These are phyloP conservation scores for Cystofilobasidium capitatum DNA, from an alignment of 768 basidiomycete species.

Conservation along the genomic window DNA sequence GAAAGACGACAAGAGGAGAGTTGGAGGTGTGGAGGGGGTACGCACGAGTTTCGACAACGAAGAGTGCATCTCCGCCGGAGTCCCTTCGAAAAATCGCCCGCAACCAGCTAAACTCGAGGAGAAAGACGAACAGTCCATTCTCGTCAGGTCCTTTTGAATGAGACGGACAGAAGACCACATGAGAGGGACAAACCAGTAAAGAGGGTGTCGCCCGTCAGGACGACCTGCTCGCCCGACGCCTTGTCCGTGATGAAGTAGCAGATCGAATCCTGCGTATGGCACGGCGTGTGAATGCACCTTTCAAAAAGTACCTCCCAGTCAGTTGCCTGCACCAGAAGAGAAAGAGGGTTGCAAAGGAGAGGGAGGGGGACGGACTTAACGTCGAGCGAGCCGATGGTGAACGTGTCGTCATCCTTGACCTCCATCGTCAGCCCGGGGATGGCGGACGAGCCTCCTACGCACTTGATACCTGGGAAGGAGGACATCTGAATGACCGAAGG, in stretches of 20 bases:
- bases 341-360: not conserved
- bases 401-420: slow-evolving; percentile 14
- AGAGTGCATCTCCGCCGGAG: slow-evolving; percentile 20
- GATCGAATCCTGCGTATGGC: slow-evolving; percentile 25
- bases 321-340: not conserved
- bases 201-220: slow-evolving; percentile 26
- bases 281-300: slow-evolving; percentile 26
- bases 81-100: slow-evolving; percentile 27
- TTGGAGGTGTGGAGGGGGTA: not conserved
- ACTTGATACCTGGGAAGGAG: not conserved
- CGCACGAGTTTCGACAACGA: slow-evolving; percentile 22
- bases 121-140: not conserved
- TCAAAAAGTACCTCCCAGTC: too few species aligned
- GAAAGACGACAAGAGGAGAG: too few species aligned
- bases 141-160: not conserved
- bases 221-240: slow-evolving; percentile 10
- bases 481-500: not conserved
- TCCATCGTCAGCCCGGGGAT: slow-evolving; percentile 17
- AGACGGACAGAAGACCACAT: not conserved
- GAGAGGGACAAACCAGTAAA: slow-evolving; percentile 11
- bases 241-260: slow-evolving; percentile 19
- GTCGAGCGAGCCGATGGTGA: slow-evolving; percentile 16
- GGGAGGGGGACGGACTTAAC: slow-evolving; percentile 4
- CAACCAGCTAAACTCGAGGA: slow-evolving; percentile 6
- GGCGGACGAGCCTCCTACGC: slow-evolving; percentile 14